A percentile compares a stretch with the other conserved stretches of the same genome.
Evolutionary conservation across 1,284 basidiomycete genomes (phyloP).

Genomic region (Rhodotorula sp.): DNA sequence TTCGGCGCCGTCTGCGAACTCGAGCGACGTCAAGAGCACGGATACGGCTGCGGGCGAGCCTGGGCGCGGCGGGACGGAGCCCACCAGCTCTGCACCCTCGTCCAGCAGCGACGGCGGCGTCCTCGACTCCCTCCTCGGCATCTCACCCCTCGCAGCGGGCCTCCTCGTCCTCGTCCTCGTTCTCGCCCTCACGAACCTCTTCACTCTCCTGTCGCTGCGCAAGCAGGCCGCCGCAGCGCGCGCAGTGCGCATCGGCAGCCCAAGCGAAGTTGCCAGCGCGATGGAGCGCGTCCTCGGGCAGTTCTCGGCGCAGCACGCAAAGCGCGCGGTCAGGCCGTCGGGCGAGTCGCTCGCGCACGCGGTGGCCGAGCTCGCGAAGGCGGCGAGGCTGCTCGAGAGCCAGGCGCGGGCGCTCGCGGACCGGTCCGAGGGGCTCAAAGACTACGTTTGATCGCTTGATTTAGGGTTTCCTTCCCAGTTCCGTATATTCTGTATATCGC

Average conservation of each 20-base stretch:
- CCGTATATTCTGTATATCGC: too few species aligned
- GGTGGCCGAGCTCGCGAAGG: constrained; percentile 6
- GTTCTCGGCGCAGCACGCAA: constrained; percentile 23
- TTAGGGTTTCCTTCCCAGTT: too few species aligned
- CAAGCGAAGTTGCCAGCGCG: constrained; percentile 27
- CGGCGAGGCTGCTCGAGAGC: constrained; percentile 1
- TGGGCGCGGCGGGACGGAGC: neutral
- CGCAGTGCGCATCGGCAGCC: constrained; percentile 21
- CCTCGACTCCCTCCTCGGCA: constrained; percentile 15
- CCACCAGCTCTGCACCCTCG: neutral
- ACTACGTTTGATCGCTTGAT: too few species aligned
- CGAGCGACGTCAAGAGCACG: constrained; percentile 2
- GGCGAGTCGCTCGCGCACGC: constrained; percentile 7
- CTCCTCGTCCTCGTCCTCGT: constrained; percentile 18
- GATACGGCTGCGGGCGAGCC: constrained; percentile 7
- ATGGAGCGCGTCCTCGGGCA: constrained; percentile 29
- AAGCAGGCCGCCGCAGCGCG: constrained; percentile 12
- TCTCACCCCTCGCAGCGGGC: neutral
- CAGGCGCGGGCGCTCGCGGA: neutral
- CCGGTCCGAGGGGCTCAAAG: neutral
- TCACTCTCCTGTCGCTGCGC: constrained; percentile 28
- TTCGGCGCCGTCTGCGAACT: neutral
- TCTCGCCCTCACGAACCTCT: constrained; percentile 33
- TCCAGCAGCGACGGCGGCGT: neutral
- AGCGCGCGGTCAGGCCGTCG: neutral